phyloP scores from a whole-genome alignment of 148 eudicot species.

The Rhododendron vialii region DNA sequence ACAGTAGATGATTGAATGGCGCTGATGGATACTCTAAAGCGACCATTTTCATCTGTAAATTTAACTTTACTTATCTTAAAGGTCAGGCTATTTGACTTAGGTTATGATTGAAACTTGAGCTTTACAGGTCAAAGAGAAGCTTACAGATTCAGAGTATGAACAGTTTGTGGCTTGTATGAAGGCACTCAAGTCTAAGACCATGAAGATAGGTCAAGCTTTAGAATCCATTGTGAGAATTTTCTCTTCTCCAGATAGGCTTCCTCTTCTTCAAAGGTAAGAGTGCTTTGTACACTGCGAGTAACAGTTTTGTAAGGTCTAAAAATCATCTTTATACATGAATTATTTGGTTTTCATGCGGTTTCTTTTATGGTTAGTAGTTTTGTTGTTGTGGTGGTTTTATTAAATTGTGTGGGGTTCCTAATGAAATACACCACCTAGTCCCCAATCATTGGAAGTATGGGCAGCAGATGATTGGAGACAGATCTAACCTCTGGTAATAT shows the following conservation, averaged over 20 bases:
- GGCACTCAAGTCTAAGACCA: constrained; percentile 80
- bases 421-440: neutral
- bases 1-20: neutral
- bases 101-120: constrained; percentile 1
- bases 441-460: too few species aligned
- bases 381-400: neutral
- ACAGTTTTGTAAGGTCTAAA: neutral
- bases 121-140: constrained; percentile 81
- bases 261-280: constrained; percentile 70
- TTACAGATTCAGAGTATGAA: constrained; percentile 59
- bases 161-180: constrained; percentile 78
- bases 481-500: too few species aligned
- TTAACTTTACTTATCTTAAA: neutral
- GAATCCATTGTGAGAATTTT: constrained; percentile 67
- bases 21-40: neutral
- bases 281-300: neutral
- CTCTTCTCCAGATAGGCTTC: constrained; percentile 68
- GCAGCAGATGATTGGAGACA: too few species aligned
- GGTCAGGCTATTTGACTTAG: neutral
- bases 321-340: neutral
- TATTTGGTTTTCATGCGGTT: neutral
- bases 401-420: neutral
- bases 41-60: neutral
- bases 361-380: neutral
- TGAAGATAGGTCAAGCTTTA: constrained; percentile 68